Evolutionary conservation across 2,329 filamentous ascomycete species (phyloP).

Genomic region (Diaporthe ampelina): DNA sequence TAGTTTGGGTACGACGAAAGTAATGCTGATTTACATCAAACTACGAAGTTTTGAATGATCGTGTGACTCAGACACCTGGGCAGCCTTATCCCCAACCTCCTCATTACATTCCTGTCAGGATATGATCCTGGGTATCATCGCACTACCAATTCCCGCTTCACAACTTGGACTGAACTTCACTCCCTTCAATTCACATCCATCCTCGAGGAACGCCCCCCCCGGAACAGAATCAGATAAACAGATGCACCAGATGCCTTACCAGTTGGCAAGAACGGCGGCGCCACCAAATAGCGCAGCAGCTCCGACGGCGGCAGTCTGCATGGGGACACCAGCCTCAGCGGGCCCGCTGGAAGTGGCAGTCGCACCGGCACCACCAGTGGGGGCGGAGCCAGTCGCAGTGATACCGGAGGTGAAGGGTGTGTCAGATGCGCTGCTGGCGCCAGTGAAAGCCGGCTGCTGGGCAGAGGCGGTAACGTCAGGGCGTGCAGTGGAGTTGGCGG

Average conservation of each 20-base stretch:
- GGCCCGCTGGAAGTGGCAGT: not conserved
- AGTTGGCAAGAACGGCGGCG: constrained; percentile 32
- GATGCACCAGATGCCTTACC: not conserved
- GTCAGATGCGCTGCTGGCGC: constrained; percentile 43
- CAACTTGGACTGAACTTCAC: too few relatives aligned
- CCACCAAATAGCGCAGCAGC: constrained; percentile 37
- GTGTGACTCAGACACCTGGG: not conserved
- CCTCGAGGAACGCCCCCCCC: too few relatives aligned
- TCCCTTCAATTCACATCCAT: too few relatives aligned
- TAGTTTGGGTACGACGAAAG: too few relatives aligned
- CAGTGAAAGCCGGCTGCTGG: constrained; percentile 52
- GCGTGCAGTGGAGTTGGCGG: constrained; percentile 50
- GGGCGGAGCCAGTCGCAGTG: constrained; percentile 4
- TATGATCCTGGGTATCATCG: constrained; percentile 25
- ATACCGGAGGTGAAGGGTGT: constrained; percentile 35
- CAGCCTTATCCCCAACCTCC: not conserved
- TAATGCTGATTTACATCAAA: not conserved
- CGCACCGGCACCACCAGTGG: constrained; percentile 2
- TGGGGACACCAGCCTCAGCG: constrained; percentile 15
- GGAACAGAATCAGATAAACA: not conserved
- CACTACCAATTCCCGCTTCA: not conserved
- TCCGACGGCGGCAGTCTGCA: constrained; percentile 37
- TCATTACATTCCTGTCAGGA: not conserved
- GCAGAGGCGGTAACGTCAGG: constrained; percentile 55
- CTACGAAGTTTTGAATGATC: not conserved